Base-by-base conservation (phyloP, 768 basidiomycete species). In the Lyophyllum shimeji region DNA sequence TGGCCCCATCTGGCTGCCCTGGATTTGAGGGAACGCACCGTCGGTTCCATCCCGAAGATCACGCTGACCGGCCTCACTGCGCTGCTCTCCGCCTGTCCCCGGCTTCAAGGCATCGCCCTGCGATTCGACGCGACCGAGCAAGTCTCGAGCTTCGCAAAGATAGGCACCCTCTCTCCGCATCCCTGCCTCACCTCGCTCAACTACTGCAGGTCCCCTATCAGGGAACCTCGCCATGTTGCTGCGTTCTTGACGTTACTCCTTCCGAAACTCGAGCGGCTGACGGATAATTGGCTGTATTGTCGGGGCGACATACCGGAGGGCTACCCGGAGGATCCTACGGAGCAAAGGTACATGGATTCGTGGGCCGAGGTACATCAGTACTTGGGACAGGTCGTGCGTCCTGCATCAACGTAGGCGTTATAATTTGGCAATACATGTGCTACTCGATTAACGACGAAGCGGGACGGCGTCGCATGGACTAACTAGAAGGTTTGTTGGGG, bases 101-200 rank as follows among this genome's bases (percentile, higher is more conserved):
- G 39, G 31, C 40, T 58, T 13, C 48, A 34, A 2, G 53, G 53
- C 40, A 44, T 59, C 27, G 50, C 58, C 17, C 53, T 59, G n/a
- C 58, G 58, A 31, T 33, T 59, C 7, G 45, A 59, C 31, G 57
- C 52, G 7, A 53, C 43, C 8, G 57, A 58, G 52, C 39, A 58
- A 11, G 57, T 53, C 3, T 58, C 52, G 7, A 53, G 48, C 27
- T 50, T 50, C 8, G 52, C 57, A 2, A 37, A 50, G 21, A 20
- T 53, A n/a, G 57, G 57, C n/a, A 29, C 52, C 1, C 49, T 54
- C 43, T 18, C n/a, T 12, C 57, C 57, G 1, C 52, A 53, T 13
- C 52, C 52, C 8, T 45, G 52, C 12, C 52, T 58, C 4, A 37
- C 42, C 42, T 43, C 49, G n/a, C 44, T 58, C 42, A 34, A 53